phyloP scores from a whole-genome alignment of 495 filamentous ascomycete genomes.

The Sordaria brevicollis region DNA sequence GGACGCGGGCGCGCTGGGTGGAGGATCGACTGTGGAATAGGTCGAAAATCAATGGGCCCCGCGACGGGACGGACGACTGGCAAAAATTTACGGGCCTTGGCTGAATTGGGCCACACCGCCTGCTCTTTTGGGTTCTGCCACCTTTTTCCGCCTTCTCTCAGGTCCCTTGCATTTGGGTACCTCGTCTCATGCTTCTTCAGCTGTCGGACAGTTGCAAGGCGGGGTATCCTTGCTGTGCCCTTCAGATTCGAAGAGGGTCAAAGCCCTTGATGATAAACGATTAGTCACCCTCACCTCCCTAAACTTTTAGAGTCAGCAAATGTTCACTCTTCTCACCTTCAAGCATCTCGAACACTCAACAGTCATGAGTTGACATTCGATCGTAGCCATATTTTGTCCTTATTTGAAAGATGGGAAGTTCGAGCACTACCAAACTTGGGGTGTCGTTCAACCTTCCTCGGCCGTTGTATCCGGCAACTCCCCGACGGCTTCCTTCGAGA shows the following conservation, averaged over 20 bases:
- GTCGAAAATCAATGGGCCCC: background rate
- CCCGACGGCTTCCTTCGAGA: background rate
- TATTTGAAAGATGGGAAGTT: background rate
- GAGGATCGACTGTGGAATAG: background rate
- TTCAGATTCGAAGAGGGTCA: background rate
- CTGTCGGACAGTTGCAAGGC: background rate
- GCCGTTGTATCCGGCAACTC: too few relatives aligned
- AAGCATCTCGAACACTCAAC: background rate
- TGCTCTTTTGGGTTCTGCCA: slow-evolving; percentile 8
- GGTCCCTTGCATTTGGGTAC: background rate
- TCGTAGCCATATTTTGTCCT: background rate
- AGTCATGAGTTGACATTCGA: background rate
- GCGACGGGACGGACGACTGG: background rate
- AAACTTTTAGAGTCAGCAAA: background rate
- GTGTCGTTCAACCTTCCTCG: background rate
- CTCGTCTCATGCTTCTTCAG: background rate
- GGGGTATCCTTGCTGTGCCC: background rate
- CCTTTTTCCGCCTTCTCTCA: background rate
- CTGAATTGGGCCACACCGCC: slow-evolving; percentile 9
- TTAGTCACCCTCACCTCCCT: background rate
- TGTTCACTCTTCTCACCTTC: background rate
- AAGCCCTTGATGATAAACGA: background rate
- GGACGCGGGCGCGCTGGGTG: background rate
- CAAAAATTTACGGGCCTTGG: slow-evolving; percentile 3
- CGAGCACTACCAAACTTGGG: background rate